A percentile compares a stretch with the other conserved stretches of the same genome.
phyloP scores from a whole-genome alignment of 164 flowering plant genomes.

The Annona squamosa region DNA sequence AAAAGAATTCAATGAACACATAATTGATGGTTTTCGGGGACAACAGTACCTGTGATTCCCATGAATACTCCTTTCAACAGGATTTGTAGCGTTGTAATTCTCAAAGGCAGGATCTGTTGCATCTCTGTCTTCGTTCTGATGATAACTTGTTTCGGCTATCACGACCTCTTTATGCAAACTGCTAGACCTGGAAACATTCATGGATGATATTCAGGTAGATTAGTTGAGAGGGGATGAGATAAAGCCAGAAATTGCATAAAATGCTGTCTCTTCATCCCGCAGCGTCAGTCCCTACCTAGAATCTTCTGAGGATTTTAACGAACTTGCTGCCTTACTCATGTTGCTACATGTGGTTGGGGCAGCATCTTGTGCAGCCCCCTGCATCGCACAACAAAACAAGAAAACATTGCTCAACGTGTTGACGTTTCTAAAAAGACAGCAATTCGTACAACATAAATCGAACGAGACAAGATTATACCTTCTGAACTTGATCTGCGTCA shows the following conservation, averaged over 20 bases:
- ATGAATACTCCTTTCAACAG: neutral
- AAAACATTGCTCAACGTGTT: neutral
- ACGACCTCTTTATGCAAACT: neutral
- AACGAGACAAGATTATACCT: conserved; percentile 25
- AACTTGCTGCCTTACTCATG: neutral
- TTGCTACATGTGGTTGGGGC: neutral
- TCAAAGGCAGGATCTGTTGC: conserved; percentile 10
- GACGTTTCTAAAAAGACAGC: neutral
- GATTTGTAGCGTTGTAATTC: conserved; percentile 12
- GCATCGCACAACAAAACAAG: conserved; percentile 1
- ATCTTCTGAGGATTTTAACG: neutral
- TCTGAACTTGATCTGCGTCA: conserved; percentile 40
- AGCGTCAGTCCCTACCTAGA: neutral
- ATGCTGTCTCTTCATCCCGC: neutral
- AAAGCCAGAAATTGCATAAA: no score
- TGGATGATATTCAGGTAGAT: neutral
- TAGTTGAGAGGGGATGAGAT: neutral
- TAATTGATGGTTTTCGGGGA: no score
- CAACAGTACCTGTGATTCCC: neutral
- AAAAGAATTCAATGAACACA: no score
- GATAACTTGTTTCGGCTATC: conserved; percentile 2
- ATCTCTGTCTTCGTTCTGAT: neutral
- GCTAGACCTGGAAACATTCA: neutral
- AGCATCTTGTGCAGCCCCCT: conserved; percentile 26
- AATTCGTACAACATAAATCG: neutral